phyloP scores from a whole-genome alignment of 108 stramenopile species.

The Nannochloropsis granulata region DNA sequence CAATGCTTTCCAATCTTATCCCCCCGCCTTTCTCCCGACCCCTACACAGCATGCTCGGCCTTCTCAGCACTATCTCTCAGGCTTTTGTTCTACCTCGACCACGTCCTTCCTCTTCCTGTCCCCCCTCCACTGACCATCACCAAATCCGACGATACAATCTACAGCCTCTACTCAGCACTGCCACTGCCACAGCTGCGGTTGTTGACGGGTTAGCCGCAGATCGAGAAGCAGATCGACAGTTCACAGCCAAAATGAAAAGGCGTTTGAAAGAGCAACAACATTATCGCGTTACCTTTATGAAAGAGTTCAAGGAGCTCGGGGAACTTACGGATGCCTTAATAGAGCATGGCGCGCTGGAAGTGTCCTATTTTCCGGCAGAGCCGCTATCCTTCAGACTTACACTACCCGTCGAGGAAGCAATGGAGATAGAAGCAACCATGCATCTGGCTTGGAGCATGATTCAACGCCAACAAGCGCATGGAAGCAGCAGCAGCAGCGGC shows the following conservation, averaged over 20 bases:
- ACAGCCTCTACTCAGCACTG: too few relatives aligned
- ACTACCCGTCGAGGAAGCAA: background rate
- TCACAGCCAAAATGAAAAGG: background rate
- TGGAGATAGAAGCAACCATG: background rate
- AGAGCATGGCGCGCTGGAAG: background rate
- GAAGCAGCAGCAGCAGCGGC: background rate
- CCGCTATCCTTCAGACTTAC: background rate
- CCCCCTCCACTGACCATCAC: too few relatives aligned
- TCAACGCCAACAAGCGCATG: background rate
- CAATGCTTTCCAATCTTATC: too few relatives aligned
- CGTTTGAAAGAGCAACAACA: background rate
- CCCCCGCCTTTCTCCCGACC: too few relatives aligned
- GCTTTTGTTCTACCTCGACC: too few relatives aligned
- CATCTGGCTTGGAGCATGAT: background rate
- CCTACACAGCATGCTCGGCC: too few relatives aligned
- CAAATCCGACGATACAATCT: too few relatives aligned
- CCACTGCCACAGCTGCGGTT: too few relatives aligned
- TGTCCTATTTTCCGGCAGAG: background rate
- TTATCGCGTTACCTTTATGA: background rate
- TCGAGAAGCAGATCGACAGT: background rate
- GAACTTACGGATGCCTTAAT: background rate
- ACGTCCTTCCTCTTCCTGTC: too few relatives aligned
- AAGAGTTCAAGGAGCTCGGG: background rate
- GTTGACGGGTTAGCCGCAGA: background rate
- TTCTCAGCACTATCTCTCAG: too few relatives aligned